These are phyloP conservation scores for Syzygium malaccense DNA, from an alignment of 441 rosid genomes.

Conservation along the genomic window DNA sequence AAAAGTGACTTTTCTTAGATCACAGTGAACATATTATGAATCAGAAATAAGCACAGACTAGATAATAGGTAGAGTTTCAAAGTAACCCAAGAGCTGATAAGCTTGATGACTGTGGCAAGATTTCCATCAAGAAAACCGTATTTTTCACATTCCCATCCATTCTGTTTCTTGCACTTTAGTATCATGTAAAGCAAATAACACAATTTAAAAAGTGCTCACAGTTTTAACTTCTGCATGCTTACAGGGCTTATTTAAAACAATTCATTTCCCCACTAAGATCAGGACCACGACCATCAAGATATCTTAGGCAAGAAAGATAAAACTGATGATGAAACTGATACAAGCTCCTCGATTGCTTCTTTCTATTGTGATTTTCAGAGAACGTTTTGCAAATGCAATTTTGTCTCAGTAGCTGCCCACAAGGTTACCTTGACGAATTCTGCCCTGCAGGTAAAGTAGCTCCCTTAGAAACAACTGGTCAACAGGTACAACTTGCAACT, in stretches of 20 bases:
- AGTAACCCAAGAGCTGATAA: neutral
- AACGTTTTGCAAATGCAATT: neutral
- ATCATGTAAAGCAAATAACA: neutral
- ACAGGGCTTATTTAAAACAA: neutral
- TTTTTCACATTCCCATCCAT: neutral
- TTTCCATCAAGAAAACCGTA: neutral
- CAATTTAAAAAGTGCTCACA: neutral
- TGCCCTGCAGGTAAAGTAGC: neutral
- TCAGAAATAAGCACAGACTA: neutral
- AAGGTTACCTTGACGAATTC: neutral
- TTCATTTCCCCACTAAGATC: neutral
- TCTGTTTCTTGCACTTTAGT: neutral
- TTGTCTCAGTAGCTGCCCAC: neutral
- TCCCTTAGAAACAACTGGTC: neutral
- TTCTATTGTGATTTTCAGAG: neutral
- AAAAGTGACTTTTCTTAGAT: neutral
- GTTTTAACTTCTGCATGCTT: neutral
- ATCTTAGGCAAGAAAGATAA: neutral
- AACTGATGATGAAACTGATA: neutral
- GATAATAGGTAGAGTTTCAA: neutral
- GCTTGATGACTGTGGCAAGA: neutral
- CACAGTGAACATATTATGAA: neutral
- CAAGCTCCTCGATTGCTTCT: neutral
- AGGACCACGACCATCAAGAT: neutral
- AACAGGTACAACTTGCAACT: neutral